Percentiles rank a stretch among this genome's conserved stretches.
phyloP scores from a whole-genome alignment of 495 filamentous ascomycete genomes.

The Xylaria nigripes region DNA sequence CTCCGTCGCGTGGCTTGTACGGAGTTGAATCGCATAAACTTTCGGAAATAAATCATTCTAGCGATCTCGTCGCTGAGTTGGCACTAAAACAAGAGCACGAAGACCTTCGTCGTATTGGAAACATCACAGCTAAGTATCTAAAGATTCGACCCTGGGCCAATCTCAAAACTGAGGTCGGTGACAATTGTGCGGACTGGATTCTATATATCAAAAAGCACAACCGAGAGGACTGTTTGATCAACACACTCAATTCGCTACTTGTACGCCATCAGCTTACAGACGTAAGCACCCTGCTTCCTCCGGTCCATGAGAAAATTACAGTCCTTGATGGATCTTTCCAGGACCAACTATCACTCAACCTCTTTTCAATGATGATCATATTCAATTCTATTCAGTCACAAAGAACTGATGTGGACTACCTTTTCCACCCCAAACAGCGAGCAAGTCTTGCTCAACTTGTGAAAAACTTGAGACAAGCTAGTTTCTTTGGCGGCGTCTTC shows the following conservation, averaged over 20 bases:
- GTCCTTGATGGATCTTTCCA: slow-evolving; percentile 74
- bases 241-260: slow-evolving; percentile 66
- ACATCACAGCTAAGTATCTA: slow-evolving; percentile 62
- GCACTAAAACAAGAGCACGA: slow-evolving; percentile 48
- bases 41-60: not conserved
- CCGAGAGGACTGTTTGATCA: slow-evolving; percentile 55
- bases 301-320: slow-evolving; percentile 60
- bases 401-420: slow-evolving; percentile 72
- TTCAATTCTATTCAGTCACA: slow-evolving; percentile 90
- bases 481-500: slow-evolving; percentile 78
- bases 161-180: slow-evolving; percentile 23
- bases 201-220: slow-evolving; percentile 56
- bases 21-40: slow-evolving; percentile 41
- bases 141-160: slow-evolving; percentile 68
- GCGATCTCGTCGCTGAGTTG: not conserved
- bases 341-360: slow-evolving; percentile 74
- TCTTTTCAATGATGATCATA: slow-evolving; percentile 72
- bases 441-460: slow-evolving; percentile 57
- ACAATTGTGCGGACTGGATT: slow-evolving; percentile 53
- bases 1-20: slow-evolving; percentile 72
- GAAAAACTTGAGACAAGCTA: slow-evolving; percentile 74
- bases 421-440: slow-evolving; percentile 69
- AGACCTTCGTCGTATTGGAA: slow-evolving; percentile 67
- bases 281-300: slow-evolving; percentile 56
- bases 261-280: slow-evolving; percentile 70